These are phyloP conservation scores for Plantago lanceolata DNA, from an alignment of 305 asterid genomes.

Conservation along the genomic window DNA sequence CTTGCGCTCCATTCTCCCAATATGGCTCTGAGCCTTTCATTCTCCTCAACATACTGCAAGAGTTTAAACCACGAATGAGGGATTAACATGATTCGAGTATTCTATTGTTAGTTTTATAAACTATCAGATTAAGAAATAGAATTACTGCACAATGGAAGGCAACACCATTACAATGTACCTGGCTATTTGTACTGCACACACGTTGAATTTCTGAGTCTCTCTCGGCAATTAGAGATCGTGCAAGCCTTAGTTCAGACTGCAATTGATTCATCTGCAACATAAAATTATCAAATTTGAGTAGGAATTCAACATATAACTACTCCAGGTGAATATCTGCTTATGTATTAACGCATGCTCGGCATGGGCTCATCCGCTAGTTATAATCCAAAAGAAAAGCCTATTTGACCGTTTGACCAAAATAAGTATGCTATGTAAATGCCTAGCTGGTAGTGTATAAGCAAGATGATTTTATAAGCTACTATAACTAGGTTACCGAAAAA, in stretches of 20 bases:
- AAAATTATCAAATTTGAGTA: conserved; percentile 3
- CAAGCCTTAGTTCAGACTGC: conserved; percentile 89
- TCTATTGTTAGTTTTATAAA: not conserved
- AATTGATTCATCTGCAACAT: conserved; percentile 80
- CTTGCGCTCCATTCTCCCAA: conserved; percentile 94
- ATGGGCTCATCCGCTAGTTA: no score
- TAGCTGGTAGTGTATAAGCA: no score
- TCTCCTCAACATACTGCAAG: conserved; percentile 87
- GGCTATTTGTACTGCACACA: conserved; percentile 70
- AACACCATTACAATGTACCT: conserved; percentile 31
- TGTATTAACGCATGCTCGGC: no score
- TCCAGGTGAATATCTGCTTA: no score
- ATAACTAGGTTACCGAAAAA: no score
- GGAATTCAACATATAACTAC: not conserved
- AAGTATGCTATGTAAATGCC: no score
- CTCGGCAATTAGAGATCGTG: conserved; percentile 88
- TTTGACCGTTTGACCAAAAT: no score
- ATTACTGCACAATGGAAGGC: not conserved
- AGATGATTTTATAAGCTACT: no score
- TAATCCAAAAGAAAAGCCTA: no score
- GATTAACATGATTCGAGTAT: no score
- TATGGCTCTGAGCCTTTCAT: conserved; percentile 91
- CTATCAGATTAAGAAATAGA: not conserved
- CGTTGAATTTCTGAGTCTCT: conserved; percentile 81
- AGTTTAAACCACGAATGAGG: conserved; percentile 7